Evolutionary conservation across 805 yeast genomes (phyloP), one percentile per base, ranked within the genome.

Genomic region (Kluyveromyces wickerhamii): DNA sequence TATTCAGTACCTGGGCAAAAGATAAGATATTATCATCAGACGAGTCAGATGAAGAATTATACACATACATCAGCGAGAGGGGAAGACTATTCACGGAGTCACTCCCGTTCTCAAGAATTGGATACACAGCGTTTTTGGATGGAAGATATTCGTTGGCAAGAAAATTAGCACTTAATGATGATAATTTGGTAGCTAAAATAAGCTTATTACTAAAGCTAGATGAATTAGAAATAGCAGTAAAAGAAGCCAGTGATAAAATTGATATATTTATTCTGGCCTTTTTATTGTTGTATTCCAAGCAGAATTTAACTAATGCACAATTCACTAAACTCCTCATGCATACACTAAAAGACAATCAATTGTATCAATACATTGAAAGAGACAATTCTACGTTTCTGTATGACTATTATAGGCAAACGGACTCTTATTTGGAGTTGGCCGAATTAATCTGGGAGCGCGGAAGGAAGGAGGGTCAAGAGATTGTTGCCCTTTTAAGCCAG

Each of bases 1-100:
- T 92, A 0, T 81, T 79, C 48, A 65, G 74, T 2, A 71, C 78
- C 43, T 92, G 97, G 97, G 88, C 95, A 4, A 72, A 79, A 39
- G 60, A 70, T 21, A 82, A 84, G 49, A 74, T 88, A 16, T 68
- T 66, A 38, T 58, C 60, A 20, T 77, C 79, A 11, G 48, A 66
- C 5, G 69, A 67, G 19, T 43, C 67, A 13, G 96, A 89, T 49
- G 63, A 66, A 4, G 74, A 73, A 23, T 57, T 89, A 8, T 71
- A 75, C 27, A 51, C 63, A 15, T 46, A 60, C 1, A 63, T 89
- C 1, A 50, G 70, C 5, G 59, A 64, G 7, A 71, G 72, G 36
- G 59, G 85, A 11, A 47, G 46, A 3, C 24, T 27, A 10, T 16
- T 28, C 12, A 14, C 27, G 6, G 29, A 33, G n/a, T 26, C 27